Conservation (phyloP, 169 alveolate species). For the Ophryocystis elektroscirrha region DNA sequence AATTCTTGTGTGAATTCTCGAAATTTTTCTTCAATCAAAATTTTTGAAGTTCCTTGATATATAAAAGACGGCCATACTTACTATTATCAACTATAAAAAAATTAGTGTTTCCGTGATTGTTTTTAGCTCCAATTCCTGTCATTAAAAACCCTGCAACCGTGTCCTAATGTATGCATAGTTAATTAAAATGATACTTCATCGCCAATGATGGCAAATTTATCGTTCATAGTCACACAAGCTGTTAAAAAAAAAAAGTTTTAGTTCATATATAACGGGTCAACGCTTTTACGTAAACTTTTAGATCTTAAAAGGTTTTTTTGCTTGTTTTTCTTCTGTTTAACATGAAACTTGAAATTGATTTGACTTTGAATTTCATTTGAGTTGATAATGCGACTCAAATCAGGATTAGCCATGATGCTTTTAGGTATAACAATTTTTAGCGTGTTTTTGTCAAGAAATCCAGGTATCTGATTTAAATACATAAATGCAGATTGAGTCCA, state of each 20-base stretch:
- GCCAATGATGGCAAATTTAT: no score
- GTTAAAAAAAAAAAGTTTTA: no score
- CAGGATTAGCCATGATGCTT: slow-evolving; percentile 54
- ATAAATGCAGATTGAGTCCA: slow-evolving; percentile 76
- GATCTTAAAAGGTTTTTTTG: no score
- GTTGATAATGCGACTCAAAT: slow-evolving; percentile 68
- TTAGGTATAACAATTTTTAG: no score
- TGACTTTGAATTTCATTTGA: slow-evolving; percentile 73
- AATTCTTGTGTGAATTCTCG: slow-evolving; percentile 33
- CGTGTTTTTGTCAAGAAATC: no score
- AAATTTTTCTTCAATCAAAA: slow-evolving; percentile 43
- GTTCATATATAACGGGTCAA: no score
- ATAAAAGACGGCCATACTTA: no score
- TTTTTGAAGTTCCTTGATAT: slow-evolving; percentile 11
- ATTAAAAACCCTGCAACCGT: slow-evolving; percentile 57
- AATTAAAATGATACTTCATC: no score
- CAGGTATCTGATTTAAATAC: no score
- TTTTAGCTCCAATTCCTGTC: slow-evolving; percentile 62
- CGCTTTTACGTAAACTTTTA: no score
- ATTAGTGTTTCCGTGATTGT: slow-evolving; percentile 41
- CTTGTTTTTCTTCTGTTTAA: slow-evolving; percentile 19
- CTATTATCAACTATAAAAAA: slow-evolving; percentile 35
- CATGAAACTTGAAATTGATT: slow-evolving; percentile 33
- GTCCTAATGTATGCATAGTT: no score
- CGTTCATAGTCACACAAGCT: no score